Evolutionary conservation across 306 rosid genomes (phyloP).

Genomic region (Dicorynia guianensis): DNA sequence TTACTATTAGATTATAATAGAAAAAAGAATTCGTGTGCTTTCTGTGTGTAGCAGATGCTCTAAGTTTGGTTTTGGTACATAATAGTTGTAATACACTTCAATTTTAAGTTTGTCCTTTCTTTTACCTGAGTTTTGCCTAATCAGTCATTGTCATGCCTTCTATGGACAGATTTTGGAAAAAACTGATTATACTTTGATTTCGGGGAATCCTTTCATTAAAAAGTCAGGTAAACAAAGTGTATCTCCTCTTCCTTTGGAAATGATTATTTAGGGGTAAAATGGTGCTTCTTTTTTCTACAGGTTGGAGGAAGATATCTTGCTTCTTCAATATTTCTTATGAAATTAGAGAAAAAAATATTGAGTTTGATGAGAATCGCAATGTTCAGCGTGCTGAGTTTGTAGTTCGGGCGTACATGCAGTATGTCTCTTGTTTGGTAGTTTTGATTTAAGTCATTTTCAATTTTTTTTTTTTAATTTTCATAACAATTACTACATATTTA

Average conservation of each 20-base stretch:
- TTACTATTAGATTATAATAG: not conserved
- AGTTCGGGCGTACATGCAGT: conserved; percentile 96
- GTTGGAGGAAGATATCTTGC: conserved; percentile 98
- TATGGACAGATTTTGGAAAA: conserved; percentile 82
- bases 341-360: conserved; percentile 87
- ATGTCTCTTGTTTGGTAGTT: conserved; percentile 49
- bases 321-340: conserved; percentile 93
- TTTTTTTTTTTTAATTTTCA: conserved; percentile 24
- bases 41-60: conserved; percentile 18
- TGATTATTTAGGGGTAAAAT: conserved; percentile 24
- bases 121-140: conserved; percentile 17
- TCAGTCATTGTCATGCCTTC: conserved; percentile 17
- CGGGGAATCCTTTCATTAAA: conserved; percentile 82
- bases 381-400: conserved; percentile 94
- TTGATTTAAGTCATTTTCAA: conserved; percentile 19
- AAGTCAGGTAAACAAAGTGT: conserved; percentile 66
- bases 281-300: conserved; percentile 49
- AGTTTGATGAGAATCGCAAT: conserved; percentile 82
- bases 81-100: not conserved
- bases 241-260: conserved; percentile 23
- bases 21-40: conserved; percentile 1
- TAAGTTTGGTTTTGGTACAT: conserved; percentile 8
- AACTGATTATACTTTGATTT: conserved; percentile 72
- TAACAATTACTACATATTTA: not conserved
- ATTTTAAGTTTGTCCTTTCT: not conserved